A percentile compares a stretch with the other conserved stretches of the same genome.
These are phyloP conservation scores for Phytopythium delawarense DNA, from an alignment of 352 stramenopile species.

Conservation along the genomic window DNA sequence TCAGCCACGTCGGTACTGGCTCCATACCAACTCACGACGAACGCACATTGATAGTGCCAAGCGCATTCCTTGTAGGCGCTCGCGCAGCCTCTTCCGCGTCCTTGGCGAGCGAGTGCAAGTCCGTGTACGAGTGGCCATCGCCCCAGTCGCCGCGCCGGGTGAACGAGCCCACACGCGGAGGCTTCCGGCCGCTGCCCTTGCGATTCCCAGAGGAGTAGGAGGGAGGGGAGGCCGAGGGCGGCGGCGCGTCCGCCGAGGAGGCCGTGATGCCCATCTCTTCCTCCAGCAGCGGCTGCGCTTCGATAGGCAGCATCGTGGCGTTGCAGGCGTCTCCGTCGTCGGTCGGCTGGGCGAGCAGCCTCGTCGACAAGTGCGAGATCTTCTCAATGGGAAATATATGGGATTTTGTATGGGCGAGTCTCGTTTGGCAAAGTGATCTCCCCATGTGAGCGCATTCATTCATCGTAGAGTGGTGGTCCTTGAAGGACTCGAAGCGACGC, in stretches of 20 bases:
- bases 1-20: background rate
- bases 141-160: background rate
- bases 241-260: background rate
- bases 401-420: background rate
- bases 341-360: background rate
- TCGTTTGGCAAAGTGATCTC: background rate
- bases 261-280: constrained; percentile 24
- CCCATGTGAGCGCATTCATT: background rate
- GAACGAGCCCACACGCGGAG: background rate
- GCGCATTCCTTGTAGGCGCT: constrained; percentile 21
- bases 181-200: constrained; percentile 1
- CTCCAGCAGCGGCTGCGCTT: constrained; percentile 35
- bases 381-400: background rate
- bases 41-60: constrained; percentile 40
- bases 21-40: too few relatives aligned
- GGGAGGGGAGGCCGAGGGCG: background rate
- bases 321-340: background rate
- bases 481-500: background rate
- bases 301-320: constrained; percentile 20
- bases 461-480: constrained; percentile 6
- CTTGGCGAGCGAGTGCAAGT: constrained; percentile 28
- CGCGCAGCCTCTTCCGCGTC: constrained; percentile 7
- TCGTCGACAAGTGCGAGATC: background rate
- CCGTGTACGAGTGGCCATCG: constrained; percentile 30
- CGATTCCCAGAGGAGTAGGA: background rate